A percentile compares a stretch with the other conserved stretches of the same genome.
These are phyloP conservation scores for Paraphoma sp. DNA, from an alignment of 2,329 filamentous ascomycete species.

Conservation along the genomic window DNA sequence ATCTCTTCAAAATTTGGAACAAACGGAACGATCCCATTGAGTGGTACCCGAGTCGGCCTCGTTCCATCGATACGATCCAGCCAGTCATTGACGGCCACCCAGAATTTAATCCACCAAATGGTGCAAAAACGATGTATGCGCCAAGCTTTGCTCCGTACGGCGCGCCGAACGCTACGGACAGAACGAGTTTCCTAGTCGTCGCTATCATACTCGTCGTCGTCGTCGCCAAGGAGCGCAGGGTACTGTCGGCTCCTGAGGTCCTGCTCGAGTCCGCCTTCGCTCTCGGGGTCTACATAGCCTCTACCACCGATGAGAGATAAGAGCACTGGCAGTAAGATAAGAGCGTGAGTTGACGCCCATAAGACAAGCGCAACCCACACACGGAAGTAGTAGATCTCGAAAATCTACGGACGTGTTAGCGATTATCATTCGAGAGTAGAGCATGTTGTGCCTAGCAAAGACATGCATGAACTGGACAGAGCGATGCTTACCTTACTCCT, in stretches of 20 bases:
- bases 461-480: not conserved
- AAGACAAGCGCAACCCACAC: conserved; percentile 93
- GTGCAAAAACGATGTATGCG: not conserved
- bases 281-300: conserved; percentile 86
- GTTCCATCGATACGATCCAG: not conserved
- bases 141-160: not conserved
- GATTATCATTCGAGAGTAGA: not conserved
- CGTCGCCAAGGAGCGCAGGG: conserved; percentile 68
- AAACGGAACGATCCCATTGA: not conserved
- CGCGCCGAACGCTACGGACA: not conserved
- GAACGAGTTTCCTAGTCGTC: conserved; percentile 28
- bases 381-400: conserved; percentile 98
- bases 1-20: not conserved
- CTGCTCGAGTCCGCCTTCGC: conserved; percentile 86
- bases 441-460: no score
- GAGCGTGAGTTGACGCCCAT: conserved; percentile 85
- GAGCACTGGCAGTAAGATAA: conserved; percentile 90
- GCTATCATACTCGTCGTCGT: conserved; percentile 75
- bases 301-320: conserved; percentile 83
- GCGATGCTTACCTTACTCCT: conserved; percentile 69
- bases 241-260: conserved; percentile 83
- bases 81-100: not conserved
- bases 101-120: not conserved
- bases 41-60: not conserved
- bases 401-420: conserved; percentile 65